Conservation (phyloP, 768 basidiomycete species). For the Termitomyces sp. region DNA sequence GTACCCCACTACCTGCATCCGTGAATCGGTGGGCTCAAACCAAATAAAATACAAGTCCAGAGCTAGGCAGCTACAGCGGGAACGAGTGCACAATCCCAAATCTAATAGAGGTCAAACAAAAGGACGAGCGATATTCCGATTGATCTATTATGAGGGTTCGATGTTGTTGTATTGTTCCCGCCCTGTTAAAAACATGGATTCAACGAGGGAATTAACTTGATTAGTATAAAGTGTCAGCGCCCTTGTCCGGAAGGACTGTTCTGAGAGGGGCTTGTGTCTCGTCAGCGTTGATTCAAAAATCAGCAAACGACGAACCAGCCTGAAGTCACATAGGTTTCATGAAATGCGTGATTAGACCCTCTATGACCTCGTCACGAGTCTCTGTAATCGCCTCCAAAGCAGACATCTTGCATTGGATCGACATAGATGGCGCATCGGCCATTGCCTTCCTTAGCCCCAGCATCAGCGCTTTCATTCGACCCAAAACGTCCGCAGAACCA, state of each 20-base stretch:
- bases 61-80: neutral
- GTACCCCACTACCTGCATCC: too few species aligned
- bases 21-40: neutral
- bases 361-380: conserved; percentile 38
- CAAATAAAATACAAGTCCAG: neutral
- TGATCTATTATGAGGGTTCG: neutral
- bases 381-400: conserved; percentile 40
- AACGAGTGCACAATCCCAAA: neutral
- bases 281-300: neutral
- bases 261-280: neutral
- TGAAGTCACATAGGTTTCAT: conserved; percentile 15
- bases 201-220: neutral
- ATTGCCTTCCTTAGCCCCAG: conserved; percentile 33
- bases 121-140: neutral
- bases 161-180: neutral
- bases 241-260: neutral
- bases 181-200: neutral
- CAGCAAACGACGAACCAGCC: neutral
- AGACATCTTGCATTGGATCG: conserved; percentile 38
- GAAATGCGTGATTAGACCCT: conserved; percentile 36
- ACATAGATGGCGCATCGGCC: conserved; percentile 29
- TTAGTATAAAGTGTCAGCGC: neutral
- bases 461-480: conserved; percentile 46
- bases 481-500: conserved; percentile 56
- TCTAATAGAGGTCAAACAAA: neutral